phyloP scores from a whole-genome alignment of 192 early-diverging fungal species.

The Backusella westeae region DNA sequence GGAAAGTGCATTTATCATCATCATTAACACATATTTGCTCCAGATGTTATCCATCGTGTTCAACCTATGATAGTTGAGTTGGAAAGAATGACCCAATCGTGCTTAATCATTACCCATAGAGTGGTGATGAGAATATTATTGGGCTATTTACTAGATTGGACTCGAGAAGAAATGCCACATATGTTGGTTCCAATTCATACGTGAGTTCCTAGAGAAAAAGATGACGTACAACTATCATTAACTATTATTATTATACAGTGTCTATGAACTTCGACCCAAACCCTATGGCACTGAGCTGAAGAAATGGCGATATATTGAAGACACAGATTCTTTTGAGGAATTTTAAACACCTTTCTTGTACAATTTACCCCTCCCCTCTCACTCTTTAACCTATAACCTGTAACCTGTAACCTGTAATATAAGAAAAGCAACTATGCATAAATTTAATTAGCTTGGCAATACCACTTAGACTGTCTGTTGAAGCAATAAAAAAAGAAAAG shows the following conservation, averaged over 20 bases:
- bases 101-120: conserved; percentile 89
- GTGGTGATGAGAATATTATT: conserved; percentile 90
- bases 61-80: conserved; percentile 94
- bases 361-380: neutral
- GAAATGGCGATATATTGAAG: conserved; percentile 38
- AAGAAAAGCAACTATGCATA: neutral
- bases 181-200: conserved; percentile 42
- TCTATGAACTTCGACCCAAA: conserved; percentile 39
- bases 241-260: conserved; percentile 17
- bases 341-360: conserved; percentile 1
- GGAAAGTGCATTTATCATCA: neutral
- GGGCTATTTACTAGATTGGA: conserved; percentile 81
- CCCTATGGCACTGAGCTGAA: conserved; percentile 40
- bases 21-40: neutral
- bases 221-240: neutral
- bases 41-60: conserved; percentile 91
- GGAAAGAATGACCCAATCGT: conserved; percentile 86
- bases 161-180: conserved; percentile 38
- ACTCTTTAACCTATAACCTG: neutral
- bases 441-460: neutral
- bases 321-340: conserved; percentile 29
- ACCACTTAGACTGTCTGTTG: neutral
- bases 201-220: conserved; percentile 11
- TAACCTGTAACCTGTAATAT: neutral
- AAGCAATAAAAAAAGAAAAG: neutral